Base-by-base conservation (phyloP, 257 asterid genomes). In the Nicotiana tabacum region DNA sequence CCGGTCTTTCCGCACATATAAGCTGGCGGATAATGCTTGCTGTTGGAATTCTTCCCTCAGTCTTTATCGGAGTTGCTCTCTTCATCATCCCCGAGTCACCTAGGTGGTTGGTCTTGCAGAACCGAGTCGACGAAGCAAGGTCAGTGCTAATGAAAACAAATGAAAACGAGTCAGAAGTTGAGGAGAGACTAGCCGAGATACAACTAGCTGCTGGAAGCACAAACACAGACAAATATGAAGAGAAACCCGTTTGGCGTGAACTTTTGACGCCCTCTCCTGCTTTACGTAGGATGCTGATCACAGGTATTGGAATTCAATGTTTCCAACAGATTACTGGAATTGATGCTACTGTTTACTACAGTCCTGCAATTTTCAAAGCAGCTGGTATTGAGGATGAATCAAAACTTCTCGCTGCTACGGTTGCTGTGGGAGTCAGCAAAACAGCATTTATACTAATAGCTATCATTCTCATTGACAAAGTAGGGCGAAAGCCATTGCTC, bases 1-100 rank as follows among this genome's bases (percentile, higher is more conserved):
- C 97, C 0, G 96, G 96, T 67, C 91, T 95, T 66, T 66, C 98
- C 2, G 66, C 94, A 0, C 98, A 95, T 85, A 84, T 77, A 46
- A 94, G 84, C 87, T 95, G 99, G 98, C 83, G 99, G 82, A 83
- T 95, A 67, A 95, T 95, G 99, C 98, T 95, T 13, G 98, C 92
- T 2, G 96, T 94, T 11, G 99, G 99, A 37, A 85, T 95, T 32
- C 77, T 94, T 1, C 99, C 99, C 0, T 92, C 99, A 0, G 86
- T 95, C 48, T 91, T 95, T 66, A 94, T 95, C 5, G 98, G 85
- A 27, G 84, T 92, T 8, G 99, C 98, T 7, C 84, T 95, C 56
- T 91, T 84, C 82, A 67, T 95, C 21, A 94, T 95, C 57, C 99
- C 99, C 0, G 99, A 95, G 83, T 95, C 99, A 0, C 99, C 98